Evolutionary conservation across 768 basidiomycete genomes (phyloP), one percentile per base, ranked within the genome.

Genomic region (Suillus hirtellus): DNA sequence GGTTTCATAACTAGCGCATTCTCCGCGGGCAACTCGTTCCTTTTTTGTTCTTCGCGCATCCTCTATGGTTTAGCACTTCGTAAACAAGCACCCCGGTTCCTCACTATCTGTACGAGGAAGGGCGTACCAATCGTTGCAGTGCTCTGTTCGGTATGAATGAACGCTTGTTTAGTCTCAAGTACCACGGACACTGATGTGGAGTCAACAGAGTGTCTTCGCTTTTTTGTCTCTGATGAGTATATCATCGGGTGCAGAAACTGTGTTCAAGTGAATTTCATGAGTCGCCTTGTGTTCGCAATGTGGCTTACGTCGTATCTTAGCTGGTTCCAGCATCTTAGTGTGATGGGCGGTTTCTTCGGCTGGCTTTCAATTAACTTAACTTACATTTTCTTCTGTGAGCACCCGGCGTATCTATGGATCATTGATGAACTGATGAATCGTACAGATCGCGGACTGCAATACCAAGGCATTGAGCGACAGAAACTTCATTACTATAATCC

Each of bases 291-390:
- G n/a, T 35, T 8, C 19, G 9, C 10, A 7, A 35, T 15, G 9
- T 43, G 5, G 37, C 37, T 64, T 9, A 38, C n/a, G 49, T 38
- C n/a, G 5, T 56, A 60, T 60, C 9, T 27, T 65, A 84, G 81
- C 69, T 90, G 86, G 87, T 84, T 92, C 69, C 86, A 85, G 58
- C 85, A 80, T 74, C 77, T 95, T 59, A 77, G 82, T 3, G 86
- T 88, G 11, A 83, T 86, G 34, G 86, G 83, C 35, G 86, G 86
- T 3, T 88, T 89, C 78, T 79, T 86, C 65, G 76, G 82, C 55
- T 90, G 89, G 88, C 81, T 79, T 66, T 70, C 83, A 44, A 87
- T 89, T 71, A 88, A 87, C 71, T 60, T 90, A 38, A 89, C 90
- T 15, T 92, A 88, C 74, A 69, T 89, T 59, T 83, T 75, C 72